These are phyloP conservation scores for Priceomyces melissophilus DNA, from an alignment of 805 yeast genomes.

Conservation along the genomic window DNA sequence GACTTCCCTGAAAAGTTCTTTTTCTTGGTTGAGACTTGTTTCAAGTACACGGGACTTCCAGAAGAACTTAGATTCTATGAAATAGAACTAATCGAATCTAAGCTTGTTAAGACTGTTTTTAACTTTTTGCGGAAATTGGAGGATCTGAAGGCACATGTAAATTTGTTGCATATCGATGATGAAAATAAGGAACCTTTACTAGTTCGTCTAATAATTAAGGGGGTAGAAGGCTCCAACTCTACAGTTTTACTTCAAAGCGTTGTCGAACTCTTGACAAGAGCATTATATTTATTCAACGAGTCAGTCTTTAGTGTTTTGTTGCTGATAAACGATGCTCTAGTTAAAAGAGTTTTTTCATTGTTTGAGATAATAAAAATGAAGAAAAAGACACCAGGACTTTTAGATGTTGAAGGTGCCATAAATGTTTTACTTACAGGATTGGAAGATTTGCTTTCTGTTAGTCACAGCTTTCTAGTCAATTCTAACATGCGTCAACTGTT, in stretches of 20 bases:
- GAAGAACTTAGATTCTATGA: constrained; percentile 9
- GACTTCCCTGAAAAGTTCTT: constrained; percentile 47
- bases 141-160: constrained; percentile 21
- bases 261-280: constrained; percentile 49
- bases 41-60: constrained; percentile 16
- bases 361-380: constrained; percentile 5
- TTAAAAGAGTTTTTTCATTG: constrained; percentile 31
- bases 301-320: constrained; percentile 55
- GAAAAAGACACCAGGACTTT: constrained; percentile 5
- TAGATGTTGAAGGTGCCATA: constrained; percentile 41
- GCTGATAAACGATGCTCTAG: constrained; percentile 50
- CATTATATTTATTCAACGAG: constrained; percentile 48
- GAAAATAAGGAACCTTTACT: constrained; percentile 27
- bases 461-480: constrained; percentile 52
- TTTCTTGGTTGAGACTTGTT: constrained; percentile 34
- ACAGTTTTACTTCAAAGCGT: constrained; percentile 44
- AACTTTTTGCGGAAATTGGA: constrained; percentile 30
- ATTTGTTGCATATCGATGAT: constrained; percentile 28
- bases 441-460: constrained; percentile 58
- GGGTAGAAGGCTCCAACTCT: constrained; percentile 44
- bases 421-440: constrained; percentile 55
- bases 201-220: constrained; percentile 47
- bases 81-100: constrained; percentile 27
- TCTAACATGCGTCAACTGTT: constrained; percentile 20
- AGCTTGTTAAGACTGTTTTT: constrained; percentile 25